A percentile compares a stretch with the other conserved stretches of the same genome.
phyloP scores from a whole-genome alignment of 2,329 filamentous ascomycete species.

The Fusarium sp. region DNA sequence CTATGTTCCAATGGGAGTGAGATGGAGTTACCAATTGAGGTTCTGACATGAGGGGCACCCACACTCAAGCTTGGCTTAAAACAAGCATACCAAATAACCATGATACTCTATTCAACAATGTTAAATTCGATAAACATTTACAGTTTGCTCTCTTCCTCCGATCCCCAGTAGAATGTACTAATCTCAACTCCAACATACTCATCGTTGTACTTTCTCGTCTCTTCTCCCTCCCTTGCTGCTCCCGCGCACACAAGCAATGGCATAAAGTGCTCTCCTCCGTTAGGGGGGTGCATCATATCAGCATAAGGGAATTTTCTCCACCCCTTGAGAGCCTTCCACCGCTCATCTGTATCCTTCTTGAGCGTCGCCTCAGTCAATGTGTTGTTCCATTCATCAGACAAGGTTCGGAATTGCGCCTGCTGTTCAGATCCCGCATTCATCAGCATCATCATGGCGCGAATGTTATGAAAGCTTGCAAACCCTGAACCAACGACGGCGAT shows the following conservation, averaged over 20 bases:
- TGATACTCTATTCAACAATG: background rate
- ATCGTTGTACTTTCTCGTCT: constrained; percentile 58
- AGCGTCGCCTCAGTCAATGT: constrained; percentile 54
- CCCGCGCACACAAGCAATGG: constrained; percentile 67
- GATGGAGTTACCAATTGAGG: constrained; percentile 1
- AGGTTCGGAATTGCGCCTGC: constrained; percentile 38
- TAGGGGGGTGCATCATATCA: constrained; percentile 63
- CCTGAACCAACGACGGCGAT: constrained; percentile 70
- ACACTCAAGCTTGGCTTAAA: background rate
- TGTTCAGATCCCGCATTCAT: constrained; percentile 34
- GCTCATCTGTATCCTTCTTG: constrained; percentile 46
- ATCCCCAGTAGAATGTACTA: constrained; percentile 65
- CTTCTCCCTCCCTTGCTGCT: constrained; percentile 56
- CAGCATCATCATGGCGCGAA: constrained; percentile 57
- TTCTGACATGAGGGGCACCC: background rate
- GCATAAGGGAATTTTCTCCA: constrained; percentile 61
- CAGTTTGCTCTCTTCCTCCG: constrained; percentile 32
- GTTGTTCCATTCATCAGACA: constrained; percentile 56
- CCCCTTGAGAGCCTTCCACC: constrained; percentile 52
- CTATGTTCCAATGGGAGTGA: constrained; percentile 12
- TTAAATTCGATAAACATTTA: background rate
- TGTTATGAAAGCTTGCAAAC: constrained; percentile 67
- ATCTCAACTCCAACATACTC: constrained; percentile 60
- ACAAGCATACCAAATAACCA: constrained; percentile 20
- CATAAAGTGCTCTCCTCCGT: constrained; percentile 67